phyloP scores from a whole-genome alignment of 2,329 filamentous ascomycete species.

The Fusarium albidum region DNA sequence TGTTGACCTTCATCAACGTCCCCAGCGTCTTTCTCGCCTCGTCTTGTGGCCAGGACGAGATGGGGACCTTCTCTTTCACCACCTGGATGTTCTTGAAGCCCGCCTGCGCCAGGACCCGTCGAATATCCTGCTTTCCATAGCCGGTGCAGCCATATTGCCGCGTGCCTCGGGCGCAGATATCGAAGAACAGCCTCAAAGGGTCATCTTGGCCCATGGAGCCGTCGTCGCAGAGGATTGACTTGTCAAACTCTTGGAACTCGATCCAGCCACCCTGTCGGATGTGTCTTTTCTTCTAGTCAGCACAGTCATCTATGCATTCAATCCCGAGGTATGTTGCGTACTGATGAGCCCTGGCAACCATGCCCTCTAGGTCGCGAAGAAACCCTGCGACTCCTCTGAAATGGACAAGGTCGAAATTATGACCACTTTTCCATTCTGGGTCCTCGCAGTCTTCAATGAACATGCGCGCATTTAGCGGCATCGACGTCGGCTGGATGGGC shows the following conservation, averaged over 20 bases:
- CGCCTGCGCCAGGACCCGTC: conserved; percentile 46
- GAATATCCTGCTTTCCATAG: conserved; percentile 46
- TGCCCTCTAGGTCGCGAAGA: conserved; percentile 59
- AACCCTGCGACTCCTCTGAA: conserved; percentile 58
- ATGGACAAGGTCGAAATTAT: conserved; percentile 65
- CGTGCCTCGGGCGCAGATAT: conserved; percentile 44
- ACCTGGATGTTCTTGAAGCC: conserved; percentile 56
- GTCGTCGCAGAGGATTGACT: conserved; percentile 53
- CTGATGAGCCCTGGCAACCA: conserved; percentile 52
- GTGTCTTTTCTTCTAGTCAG: conserved; percentile 43
- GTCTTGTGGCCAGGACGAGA: conserved; percentile 55
- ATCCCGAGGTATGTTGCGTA: conserved; percentile 26
- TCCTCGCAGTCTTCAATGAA: conserved; percentile 68
- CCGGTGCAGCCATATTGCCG: conserved; percentile 50
- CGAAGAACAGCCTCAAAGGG: conserved; percentile 45
- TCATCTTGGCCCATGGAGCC: conserved; percentile 53
- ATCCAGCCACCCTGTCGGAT: conserved; percentile 59
- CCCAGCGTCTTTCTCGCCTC: conserved; percentile 51
- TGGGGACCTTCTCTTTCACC: conserved; percentile 54
- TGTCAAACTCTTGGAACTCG: conserved; percentile 58
- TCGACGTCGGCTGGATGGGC: conserved; percentile 56
- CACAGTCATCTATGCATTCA: background rate
- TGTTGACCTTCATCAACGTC: conserved; percentile 53
- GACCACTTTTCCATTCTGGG: conserved; percentile 62
- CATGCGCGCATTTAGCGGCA: conserved; percentile 69